Evolutionary conservation across 2,329 filamentous ascomycete species (phyloP).

Genomic region (Calonectria montana): DNA sequence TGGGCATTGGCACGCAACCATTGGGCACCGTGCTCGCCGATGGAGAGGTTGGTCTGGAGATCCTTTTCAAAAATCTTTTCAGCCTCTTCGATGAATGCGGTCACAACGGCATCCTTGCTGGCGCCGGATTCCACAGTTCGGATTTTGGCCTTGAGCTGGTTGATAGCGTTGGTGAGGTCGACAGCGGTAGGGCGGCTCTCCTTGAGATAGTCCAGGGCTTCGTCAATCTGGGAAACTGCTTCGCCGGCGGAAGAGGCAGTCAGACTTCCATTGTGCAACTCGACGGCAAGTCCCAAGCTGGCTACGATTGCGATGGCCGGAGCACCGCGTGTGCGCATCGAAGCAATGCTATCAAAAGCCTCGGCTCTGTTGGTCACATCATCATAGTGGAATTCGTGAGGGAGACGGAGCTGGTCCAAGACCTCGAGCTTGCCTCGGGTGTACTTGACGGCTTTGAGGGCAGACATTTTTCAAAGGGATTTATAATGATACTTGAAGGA

Average conservation of each 20-base stretch:
- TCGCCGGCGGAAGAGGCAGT: constrained; percentile 61
- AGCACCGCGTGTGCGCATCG: constrained; percentile 82
- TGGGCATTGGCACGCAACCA: constrained; percentile 78
- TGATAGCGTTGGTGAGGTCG: constrained; percentile 90
- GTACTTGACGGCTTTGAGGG: constrained; percentile 83
- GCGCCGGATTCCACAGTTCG: constrained; percentile 57
- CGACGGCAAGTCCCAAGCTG: constrained; percentile 86
- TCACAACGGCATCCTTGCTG: constrained; percentile 65
- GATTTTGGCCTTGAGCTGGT: constrained; percentile 77
- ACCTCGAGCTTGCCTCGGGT: constrained; percentile 78
- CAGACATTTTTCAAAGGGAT: constrained; percentile 56
- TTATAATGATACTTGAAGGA: background rate
- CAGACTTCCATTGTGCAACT: constrained; percentile 70
- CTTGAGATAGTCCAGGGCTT: constrained; percentile 86
- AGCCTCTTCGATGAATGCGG: constrained; percentile 81
- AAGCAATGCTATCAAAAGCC: constrained; percentile 84
- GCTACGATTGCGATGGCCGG: constrained; percentile 99
- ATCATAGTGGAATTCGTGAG: constrained; percentile 84
- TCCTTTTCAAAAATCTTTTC: constrained; percentile 91
- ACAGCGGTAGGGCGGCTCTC: constrained; percentile 94
- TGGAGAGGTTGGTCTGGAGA: constrained; percentile 85
- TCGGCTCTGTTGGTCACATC: constrained; percentile 75
- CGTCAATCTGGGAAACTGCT: constrained; percentile 77
- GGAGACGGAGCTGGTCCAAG: constrained; percentile 84
- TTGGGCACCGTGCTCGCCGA: constrained; percentile 83